Evolutionary conservation across 2,329 filamentous ascomycete genomes (phyloP).

Genomic region (Podosphaera xanthii): DNA sequence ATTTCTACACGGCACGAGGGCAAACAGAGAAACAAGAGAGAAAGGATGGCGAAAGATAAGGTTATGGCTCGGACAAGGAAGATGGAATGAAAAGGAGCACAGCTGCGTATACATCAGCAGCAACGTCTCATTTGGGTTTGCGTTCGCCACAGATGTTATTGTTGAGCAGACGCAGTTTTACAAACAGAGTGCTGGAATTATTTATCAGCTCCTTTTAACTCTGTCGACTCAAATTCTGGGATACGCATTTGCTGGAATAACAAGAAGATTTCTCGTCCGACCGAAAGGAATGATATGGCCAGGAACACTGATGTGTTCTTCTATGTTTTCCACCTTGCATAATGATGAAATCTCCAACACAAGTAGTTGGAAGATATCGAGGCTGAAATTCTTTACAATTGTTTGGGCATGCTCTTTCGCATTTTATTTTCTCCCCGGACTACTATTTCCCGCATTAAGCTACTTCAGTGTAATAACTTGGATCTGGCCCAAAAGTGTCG

Average conservation of each 20-base stretch:
- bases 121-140: constrained; percentile 75
- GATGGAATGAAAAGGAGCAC: constrained; percentile 77
- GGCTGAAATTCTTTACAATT: constrained; percentile 65
- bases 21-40: constrained; percentile 4
- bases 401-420: constrained; percentile 48
- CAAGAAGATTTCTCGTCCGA: constrained; percentile 58
- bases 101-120: constrained; percentile 76
- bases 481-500: constrained; percentile 71
- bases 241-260: constrained; percentile 67
- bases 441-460: constrained; percentile 63
- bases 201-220: constrained; percentile 63
- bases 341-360: constrained; percentile 64
- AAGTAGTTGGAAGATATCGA: constrained; percentile 60
- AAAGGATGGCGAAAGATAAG: constrained; percentile 23
- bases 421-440: constrained; percentile 70
- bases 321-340: constrained; percentile 74
- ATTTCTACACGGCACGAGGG: constrained; percentile 29
- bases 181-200: constrained; percentile 51
- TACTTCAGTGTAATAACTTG: constrained; percentile 80
- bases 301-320: constrained; percentile 64
- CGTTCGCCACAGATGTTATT: constrained; percentile 74
- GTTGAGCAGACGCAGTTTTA: constrained; percentile 82
- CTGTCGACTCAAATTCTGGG: constrained; percentile 72
- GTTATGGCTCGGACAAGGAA: constrained; percentile 56
- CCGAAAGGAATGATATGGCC: constrained; percentile 87